Evolutionary conservation across 352 stramenopile species (phyloP), one percentile per base, ranked within the genome.

Genomic region (Phytophthora syringae): DNA sequence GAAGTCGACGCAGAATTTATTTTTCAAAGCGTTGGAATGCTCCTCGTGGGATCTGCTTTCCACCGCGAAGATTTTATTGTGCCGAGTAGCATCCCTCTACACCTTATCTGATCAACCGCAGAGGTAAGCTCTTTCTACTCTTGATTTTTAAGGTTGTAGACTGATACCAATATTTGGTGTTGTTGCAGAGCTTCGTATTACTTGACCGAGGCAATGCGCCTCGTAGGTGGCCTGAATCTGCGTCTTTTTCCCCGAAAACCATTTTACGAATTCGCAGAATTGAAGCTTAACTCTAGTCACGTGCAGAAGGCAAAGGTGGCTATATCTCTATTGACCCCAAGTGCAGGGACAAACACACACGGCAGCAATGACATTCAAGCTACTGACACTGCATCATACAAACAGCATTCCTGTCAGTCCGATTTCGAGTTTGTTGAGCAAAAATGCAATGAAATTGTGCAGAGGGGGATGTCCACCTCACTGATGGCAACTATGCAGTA

Each of bases 21-120:
- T 80, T 63, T 93, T 93, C 44, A 72, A 83, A 58, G 82, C 84
- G 3, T 66, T 90, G 1, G 82, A 93, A 52, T 88, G 79, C 42
- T 87, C 80, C 13, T 93, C 84, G 21, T 93, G 84, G 84, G 84
- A 91, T 56, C 52, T 90, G 18, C 45, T 93, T 10, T 74, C 82
- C 16, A 79, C 67, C 5, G 57, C 80, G 2, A 93, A 91, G 44
- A 25, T 89, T 0, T 74, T 74, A 18, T 53, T 93, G 5, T 90
- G 82, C 47, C 77, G 80, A n/a, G 70, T 93, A 42, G 82, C 80
- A 32, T 67, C 73, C 15, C 43, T 93, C n/a, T 91, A 85, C 50
- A 73, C 60, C 13, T 64, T 79, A 25, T 64, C 60, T 34, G 77
- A 84, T 12, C 71, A 89, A 25, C 82, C 75, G 1, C 73, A 84